phyloP scores from a whole-genome alignment of 192 early-diverging fungal species.

The Coemansia biformis region DNA sequence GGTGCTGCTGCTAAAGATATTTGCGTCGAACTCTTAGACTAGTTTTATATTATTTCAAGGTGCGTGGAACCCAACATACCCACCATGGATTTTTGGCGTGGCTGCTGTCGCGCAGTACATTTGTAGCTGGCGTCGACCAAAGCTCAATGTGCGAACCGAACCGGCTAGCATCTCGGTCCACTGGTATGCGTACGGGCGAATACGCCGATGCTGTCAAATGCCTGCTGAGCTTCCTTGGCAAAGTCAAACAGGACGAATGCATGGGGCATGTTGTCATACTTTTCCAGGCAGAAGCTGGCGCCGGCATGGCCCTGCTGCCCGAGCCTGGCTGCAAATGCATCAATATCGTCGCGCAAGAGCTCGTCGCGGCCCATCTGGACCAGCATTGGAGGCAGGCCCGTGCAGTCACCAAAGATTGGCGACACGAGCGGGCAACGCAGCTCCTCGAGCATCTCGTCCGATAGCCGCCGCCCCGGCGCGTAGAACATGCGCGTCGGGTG shows the following conservation, averaged over 20 bases:
- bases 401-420: constrained; percentile 31
- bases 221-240: constrained; percentile 20
- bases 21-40: constrained; percentile 18
- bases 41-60: too few species aligned
- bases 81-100: too few species aligned
- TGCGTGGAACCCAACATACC: too few species aligned
- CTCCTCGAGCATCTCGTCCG: constrained; percentile 22
- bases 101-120: too few species aligned
- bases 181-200: constrained; percentile 3
- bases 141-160: too few species aligned
- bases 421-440: constrained; percentile 39
- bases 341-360: constrained; percentile 39
- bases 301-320: constrained; percentile 9
- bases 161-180: too few species aligned
- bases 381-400: constrained; percentile 36
- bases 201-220: constrained; percentile 23
- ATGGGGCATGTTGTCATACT: constrained; percentile 41
- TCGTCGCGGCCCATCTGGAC: constrained; percentile 41
- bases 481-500: constrained; percentile 47
- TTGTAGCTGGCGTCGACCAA: too few species aligned
- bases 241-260: constrained; percentile 40
- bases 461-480: constrained; percentile 17
- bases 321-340: constrained; percentile 16
- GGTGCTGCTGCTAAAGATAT: constrained; percentile 45
- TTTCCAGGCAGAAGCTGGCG: constrained; percentile 6